Evolutionary conservation across 164 flowering plant genomes (phyloP).

Genomic region (Stephania cephalantha): DNA sequence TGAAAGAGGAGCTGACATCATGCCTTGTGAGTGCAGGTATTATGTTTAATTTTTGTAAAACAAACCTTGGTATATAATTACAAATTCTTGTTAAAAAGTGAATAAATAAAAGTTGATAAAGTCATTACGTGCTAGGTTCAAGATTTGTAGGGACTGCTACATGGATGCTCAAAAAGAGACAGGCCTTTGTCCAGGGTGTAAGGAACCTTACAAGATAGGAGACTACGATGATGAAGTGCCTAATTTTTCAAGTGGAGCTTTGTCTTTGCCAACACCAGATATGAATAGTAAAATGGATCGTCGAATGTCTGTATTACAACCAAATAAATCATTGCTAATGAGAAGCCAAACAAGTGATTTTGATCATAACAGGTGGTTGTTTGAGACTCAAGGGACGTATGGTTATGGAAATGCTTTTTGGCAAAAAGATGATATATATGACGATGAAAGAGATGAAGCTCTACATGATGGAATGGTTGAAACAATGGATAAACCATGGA

Average conservation of each 20-base stretch:
- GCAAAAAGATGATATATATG: conserved; percentile 42
- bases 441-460: conserved; percentile 21
- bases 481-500: conserved; percentile 52
- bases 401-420: conserved; percentile 83
- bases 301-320: conserved; percentile 33
- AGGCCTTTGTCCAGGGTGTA: conserved; percentile 54
- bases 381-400: conserved; percentile 64
- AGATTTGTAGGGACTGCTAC: conserved; percentile 57
- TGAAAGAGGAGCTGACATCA: conserved; percentile 49
- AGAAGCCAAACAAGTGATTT: conserved; percentile 65
- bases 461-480: conserved; percentile 25
- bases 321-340: conserved; percentile 34
- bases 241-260: conserved; percentile 17
- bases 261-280: conserved; percentile 26
- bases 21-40: conserved; percentile 48
- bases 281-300: conserved; percentile 50
- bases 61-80: no score
- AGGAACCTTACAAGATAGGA: conserved; percentile 39
- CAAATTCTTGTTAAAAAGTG: no score
- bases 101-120: no score
- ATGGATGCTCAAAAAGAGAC: conserved; percentile 42
- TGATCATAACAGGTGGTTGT: conserved; percentile 68
- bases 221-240: conserved; percentile 32
- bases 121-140: conserved; percentile 22
- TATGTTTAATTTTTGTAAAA: no score